These are phyloP conservation scores for Penicillium sp. DNA, from an alignment of 2,329 filamentous ascomycete genomes.

Conservation along the genomic window DNA sequence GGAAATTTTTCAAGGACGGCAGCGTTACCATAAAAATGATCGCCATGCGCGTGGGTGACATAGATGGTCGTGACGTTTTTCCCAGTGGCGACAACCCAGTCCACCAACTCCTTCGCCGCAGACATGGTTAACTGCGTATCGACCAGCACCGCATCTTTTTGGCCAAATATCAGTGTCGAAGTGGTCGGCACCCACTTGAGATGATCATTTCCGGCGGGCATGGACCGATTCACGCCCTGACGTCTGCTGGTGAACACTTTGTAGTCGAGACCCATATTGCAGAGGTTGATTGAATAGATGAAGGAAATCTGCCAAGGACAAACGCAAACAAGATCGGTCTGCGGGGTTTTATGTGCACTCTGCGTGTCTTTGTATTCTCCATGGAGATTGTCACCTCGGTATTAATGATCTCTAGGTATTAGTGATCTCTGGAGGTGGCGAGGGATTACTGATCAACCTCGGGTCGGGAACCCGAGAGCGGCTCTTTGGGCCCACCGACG, in stretches of 20 bases:
- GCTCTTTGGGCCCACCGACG: neutral
- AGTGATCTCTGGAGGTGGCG: neutral
- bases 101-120: neutral
- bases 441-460: conserved; percentile 1
- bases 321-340: neutral
- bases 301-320: neutral
- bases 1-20: neutral
- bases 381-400: neutral
- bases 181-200: neutral
- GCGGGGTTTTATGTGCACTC: neutral
- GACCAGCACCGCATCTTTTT: conserved; percentile 2
- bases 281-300: neutral
- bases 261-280: conserved; percentile 14
- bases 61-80: conserved; percentile 3
- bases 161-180: neutral
- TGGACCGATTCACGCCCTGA: conserved; percentile 4
- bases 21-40: neutral
- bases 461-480: neutral
- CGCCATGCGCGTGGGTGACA: neutral
- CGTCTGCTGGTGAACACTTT: conserved; percentile 14
- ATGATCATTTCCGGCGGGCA: conserved; percentile 3
- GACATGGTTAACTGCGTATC: conserved; percentile 1
- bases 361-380: neutral
- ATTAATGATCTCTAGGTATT: neutral
- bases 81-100: neutral